Base-by-base conservation (phyloP, 1,284 basidiomycete genomes). In the Malassezia nana region DNA sequence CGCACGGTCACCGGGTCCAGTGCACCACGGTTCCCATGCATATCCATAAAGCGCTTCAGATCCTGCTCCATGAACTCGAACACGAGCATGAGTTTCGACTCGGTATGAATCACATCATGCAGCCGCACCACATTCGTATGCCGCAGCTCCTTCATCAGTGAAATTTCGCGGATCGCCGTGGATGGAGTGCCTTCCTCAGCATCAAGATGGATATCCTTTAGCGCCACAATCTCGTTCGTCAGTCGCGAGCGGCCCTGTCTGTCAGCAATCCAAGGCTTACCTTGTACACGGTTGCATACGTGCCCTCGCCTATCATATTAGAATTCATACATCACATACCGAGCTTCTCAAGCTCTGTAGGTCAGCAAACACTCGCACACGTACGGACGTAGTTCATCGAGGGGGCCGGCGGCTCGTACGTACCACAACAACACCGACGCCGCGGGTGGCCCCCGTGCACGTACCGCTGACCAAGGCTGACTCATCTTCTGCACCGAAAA, bases 41-140 rank as follows among this genome's bases (percentile, higher is more conserved):
- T 85, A 76, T 99, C 94, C 94, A 99, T 99, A 77, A 96, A 98
- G 74, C 91, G 90, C 77, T 99, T 99, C 52, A 99, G 80, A 76
- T 99, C 94, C 75, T 91, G 86, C 72, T 98, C 94, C 77, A 94
- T 94, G 75, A 84, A 98, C 76, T 99, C 94, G 75, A 98, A 96
- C 58, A 99, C 94, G 58, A 99, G 87, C 67, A 96, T 88, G 40
- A 99, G 84, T 71, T 98, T 98, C 26, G 89, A 86, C 76, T 99
- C 71, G 13, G 71, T 94, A 75, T 96, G 91, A 59, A 98, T 95
- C 54, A 99, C 94, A 75, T 98, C 94, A 79, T 96, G 84, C 15
- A 99, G 83, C 66, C 92, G 88, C 69, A 89, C 86, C 66, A 91
- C 89, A 77, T 94, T 92, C 77, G 85, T 83, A 68, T 94, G 89